phyloP scores from a whole-genome alignment of 441 rosid species.

The Gossypium trilobum region DNA sequence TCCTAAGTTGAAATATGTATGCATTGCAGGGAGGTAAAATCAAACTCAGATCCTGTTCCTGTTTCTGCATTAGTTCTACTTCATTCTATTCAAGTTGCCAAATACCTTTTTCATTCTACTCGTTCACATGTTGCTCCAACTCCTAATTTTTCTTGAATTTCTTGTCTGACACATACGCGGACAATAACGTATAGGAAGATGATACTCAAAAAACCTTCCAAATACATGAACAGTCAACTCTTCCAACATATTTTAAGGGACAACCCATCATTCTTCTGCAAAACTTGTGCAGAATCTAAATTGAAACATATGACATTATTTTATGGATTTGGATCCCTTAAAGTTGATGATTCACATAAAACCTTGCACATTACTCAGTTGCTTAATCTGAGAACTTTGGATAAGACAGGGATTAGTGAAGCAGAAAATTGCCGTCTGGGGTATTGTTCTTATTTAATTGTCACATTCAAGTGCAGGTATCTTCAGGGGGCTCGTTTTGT shows the following conservation, averaged over 20 bases:
- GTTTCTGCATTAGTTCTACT: neutral
- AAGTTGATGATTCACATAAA: too few species aligned
- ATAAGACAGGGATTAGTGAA: neutral
- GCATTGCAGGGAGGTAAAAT: conserved; percentile 76
- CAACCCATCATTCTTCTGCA: too few species aligned
- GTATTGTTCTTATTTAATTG: neutral
- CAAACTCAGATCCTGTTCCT: conserved; percentile 3
- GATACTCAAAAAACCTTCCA: neutral
- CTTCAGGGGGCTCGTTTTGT: conserved; percentile 55
- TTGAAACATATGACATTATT: too few species aligned
- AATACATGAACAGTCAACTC: neutral
- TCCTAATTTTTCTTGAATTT: neutral
- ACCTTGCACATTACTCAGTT: too few species aligned
- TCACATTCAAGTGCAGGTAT: conserved; percentile 36
- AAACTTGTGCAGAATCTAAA: too few species aligned
- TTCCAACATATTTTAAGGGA: too few species aligned
- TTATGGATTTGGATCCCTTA: too few species aligned
- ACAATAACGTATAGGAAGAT: neutral
- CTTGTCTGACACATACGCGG: neutral
- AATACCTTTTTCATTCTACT: neutral
- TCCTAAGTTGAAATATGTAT: conserved; percentile 68
- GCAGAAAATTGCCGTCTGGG: neutral
- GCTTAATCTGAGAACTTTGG: neutral
- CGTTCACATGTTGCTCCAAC: neutral
- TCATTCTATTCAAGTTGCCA: neutral